Evolutionary conservation across 2,329 filamentous ascomycete species (phyloP), one percentile per base, ranked within the genome.

Genomic region (Aspergillus luchuensis): DNA sequence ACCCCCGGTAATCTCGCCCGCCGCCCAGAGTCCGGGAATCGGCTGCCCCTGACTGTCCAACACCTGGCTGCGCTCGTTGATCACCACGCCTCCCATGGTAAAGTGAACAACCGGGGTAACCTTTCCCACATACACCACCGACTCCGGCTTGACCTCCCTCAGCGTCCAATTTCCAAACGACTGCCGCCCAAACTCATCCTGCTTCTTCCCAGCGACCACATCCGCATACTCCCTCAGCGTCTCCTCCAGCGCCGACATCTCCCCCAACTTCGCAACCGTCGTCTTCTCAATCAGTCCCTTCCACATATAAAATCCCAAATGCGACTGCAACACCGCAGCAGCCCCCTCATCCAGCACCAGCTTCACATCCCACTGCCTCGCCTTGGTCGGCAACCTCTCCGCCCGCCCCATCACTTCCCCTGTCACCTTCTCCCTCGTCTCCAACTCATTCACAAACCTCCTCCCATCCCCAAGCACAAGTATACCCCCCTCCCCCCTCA

Each of bases 31-130:
- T 0, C 87, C 86, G 3, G 77, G 68, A 36, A 89, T 84, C 0
- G 80, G 79, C 33, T 70, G 70, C 11, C 78, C 70, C 2, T 74
- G 69, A 7, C 69, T 69, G 5, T 76, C 72, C 11, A 89, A 67
- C 0, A 89, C 81, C 63, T 83, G 80, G 1, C 81, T 79, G 48
- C 80, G 75, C 6, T 82, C 75, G 65, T 86, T 83, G 64, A 89
- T 85, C 2, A 82, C 76, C 0, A 83, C 86, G 0, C 87, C 87
- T 4, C 87, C 87, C 87, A 89, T 89, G 1, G 87, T 89, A 66
- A 89, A 89, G 67, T 89, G 87, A 2, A 85, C 80, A 0, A 89
- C 84, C 0, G 87, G 87, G 4, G 87, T 89, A 1, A 89, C 84
- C 1, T 72, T 79, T 0, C 86, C 87, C 0, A 88, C 71, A 61